Base-by-base conservation (phyloP, 108 stramenopile genomes). In the Mediolabrus comicus region DNA sequence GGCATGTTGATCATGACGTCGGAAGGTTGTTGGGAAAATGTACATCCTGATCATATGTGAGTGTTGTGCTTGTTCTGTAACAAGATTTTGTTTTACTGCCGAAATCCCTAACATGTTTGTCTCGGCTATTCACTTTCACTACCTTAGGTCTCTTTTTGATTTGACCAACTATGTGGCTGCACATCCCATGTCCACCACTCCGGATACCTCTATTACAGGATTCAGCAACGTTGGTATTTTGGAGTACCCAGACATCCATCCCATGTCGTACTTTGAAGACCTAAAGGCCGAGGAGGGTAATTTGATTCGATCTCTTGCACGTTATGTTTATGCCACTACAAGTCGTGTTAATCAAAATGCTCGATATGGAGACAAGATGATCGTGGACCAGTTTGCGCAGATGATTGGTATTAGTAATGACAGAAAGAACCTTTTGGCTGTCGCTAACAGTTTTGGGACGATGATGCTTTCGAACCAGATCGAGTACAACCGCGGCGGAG, bases 21-120 rank as follows among this genome's bases (percentile, higher is more conserved):
- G 27, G 75, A 63, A 19, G 71, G 70, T 8, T 84, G 83, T 31
- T 84, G 75, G 75, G 73, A 84, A 49, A 75, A 84, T 70, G 76
- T 78, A 11, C 83, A 84, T 51, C 81, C 77, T 10, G 63, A 82
- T 53, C 58, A 74, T 10, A 57, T 77, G 72, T 67, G 39, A 61
- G 79, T 62, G 6, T 68, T 27, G 19, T 53, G 49, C 11, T 61
- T 43, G 25, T 19, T 53, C 13, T 51, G 2, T 4, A 1, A 22
- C 24, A 13, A n/a, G 2, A 7, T 3, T 54, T 55, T 54, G 16
- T 65, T 49, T 25, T 8, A 2, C 6, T 29, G 17, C 25, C 0
- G 11, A 11, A 29, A 9, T 35, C 30, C 14, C 35, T 39, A 49
- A 38, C 28, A 14, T 59, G 36, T 36, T 54, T 36, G 4, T 8